These are phyloP conservation scores for Claviceps sp. DNA, from an alignment of 2,329 filamentous ascomycete species.

Conservation along the genomic window DNA sequence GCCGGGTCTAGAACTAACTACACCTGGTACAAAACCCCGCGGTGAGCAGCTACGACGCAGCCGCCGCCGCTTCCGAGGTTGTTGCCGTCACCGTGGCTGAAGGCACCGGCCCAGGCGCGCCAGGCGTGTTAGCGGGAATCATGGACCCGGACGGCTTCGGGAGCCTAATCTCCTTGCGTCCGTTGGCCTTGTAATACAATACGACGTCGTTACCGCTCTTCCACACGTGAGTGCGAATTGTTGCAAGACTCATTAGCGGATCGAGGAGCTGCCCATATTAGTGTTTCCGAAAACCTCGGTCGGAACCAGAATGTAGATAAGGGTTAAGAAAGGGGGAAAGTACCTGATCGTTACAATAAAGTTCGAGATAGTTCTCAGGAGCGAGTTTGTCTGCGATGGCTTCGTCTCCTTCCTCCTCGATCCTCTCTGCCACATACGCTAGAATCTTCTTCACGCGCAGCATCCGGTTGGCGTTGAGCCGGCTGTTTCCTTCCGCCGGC, in stretches of 20 bases:
- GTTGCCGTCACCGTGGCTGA: constrained; percentile 7
- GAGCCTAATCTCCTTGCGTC: constrained; percentile 48
- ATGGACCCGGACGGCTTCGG: constrained; percentile 5
- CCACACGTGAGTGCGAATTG: constrained; percentile 84
- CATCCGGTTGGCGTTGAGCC: constrained; percentile 95
- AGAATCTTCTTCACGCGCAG: constrained; percentile 89
- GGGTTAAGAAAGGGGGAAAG: constrained; percentile 8
- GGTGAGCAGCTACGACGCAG: neutral
- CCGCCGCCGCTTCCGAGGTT: constrained; percentile 6
- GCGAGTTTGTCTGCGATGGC: constrained; percentile 47
- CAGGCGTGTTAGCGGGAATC: constrained; percentile 11
- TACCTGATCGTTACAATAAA: constrained; percentile 90
- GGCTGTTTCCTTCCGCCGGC: constrained; percentile 66
- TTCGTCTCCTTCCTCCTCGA: constrained; percentile 57
- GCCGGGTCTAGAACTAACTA: neutral
- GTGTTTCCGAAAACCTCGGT: too few relatives aligned
- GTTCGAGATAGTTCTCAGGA: constrained; percentile 85
- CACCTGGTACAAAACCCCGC: too few relatives aligned
- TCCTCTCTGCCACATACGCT: constrained; percentile 80
- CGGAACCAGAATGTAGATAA: too few relatives aligned
- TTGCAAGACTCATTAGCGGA: constrained; percentile 83
- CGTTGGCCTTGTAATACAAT: constrained; percentile 83
- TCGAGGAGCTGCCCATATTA: constrained; percentile 42
- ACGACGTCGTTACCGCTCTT: constrained; percentile 88
- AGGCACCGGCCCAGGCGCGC: constrained; percentile 9